These are phyloP conservation scores for Diaporthe sp. DNA, from an alignment of 2,329 filamentous ascomycete species.

Conservation along the genomic window DNA sequence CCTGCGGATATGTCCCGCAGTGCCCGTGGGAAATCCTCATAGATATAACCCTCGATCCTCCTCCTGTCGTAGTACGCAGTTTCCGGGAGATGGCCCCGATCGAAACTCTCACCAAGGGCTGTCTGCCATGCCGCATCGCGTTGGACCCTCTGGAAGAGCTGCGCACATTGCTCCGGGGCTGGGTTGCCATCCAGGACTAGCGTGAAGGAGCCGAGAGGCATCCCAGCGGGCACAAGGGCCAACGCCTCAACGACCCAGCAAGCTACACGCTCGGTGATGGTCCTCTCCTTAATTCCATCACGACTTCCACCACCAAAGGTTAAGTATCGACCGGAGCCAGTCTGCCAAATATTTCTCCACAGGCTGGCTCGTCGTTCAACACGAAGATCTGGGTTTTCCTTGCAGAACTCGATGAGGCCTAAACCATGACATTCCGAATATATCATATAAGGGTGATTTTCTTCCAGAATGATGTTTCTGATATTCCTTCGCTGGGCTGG, in stretches of 20 bases:
- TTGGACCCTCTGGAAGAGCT: conserved; percentile 1
- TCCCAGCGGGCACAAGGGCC: conserved; percentile 1
- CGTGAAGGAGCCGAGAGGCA: neutral
- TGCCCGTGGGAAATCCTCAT: neutral
- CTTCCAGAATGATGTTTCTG: neutral
- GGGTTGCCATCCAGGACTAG: neutral
- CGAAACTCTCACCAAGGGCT: neutral
- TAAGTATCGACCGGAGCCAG: too few species aligned
- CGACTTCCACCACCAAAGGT: too few species aligned
- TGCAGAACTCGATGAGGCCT: neutral
- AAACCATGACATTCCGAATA: neutral
- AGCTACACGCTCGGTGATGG: neutral
- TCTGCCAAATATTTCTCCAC: neutral
- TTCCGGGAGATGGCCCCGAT: neutral
- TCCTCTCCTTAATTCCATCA: too few species aligned
- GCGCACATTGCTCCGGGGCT: neutral
- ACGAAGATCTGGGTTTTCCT: neutral
- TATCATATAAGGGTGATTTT: neutral
- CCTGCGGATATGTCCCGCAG: neutral
- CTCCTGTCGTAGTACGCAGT: neutral
- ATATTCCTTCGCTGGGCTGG: neutral
- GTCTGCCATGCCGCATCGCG: neutral
- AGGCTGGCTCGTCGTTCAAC: neutral
- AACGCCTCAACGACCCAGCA: neutral
- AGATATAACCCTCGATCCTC: neutral